Base-by-base conservation (phyloP, 352 stramenopile species). In the Globisporangium takayamanum region DNA sequence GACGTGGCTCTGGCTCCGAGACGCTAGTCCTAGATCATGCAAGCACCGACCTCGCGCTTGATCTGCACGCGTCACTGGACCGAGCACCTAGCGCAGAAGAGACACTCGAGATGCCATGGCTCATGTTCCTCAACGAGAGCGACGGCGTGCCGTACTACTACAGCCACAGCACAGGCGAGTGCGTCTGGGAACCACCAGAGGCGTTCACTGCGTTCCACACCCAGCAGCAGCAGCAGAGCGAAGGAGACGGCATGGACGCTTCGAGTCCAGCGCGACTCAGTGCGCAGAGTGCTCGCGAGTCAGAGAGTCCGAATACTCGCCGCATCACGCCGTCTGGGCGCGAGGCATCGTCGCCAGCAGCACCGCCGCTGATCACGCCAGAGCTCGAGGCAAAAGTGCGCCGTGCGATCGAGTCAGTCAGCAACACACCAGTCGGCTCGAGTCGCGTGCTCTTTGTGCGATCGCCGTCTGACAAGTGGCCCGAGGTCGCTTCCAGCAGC, bases 71-170 rank as follows among this genome's bases (percentile, higher is more conserved):
- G 48, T 28, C 15, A 20, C 14, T 18, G n/a, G 45, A 11, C 26
- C 7, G 0, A 1, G 33, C 49, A 12, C 30, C 28, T 12, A 18
- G 7, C 25, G 33, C 25, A 22, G 14, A 33, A 30, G 22, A 48
- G 28, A 3, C 39, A 16, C 47, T 36, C 1, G 45, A 63, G 11
- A 67, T 67, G 42, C 51, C 61, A 25, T 91, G 81, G 81, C 85
- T 87, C 58, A 78, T 88, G 74, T 80, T 88, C 44, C 33, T 88
- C 7, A 86, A 88, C 49, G 78, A 87, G 56, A 70, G 55, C n/a
- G 75, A 84, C 26, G 76, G 74, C 11, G 57, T 76, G 16, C 76
- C 78, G 28, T 92, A 92, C 59, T 92, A 89, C 61, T 87, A 88
- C 60, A 83, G 89, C 46, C 55, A 78, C 45, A 36, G 69, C 30